A percentile compares a stretch with the other conserved stretches of the same genome.
Conservation (phyloP, 2,329 filamentous ascomycete genomes). For the Harringtonia lauricola region DNA sequence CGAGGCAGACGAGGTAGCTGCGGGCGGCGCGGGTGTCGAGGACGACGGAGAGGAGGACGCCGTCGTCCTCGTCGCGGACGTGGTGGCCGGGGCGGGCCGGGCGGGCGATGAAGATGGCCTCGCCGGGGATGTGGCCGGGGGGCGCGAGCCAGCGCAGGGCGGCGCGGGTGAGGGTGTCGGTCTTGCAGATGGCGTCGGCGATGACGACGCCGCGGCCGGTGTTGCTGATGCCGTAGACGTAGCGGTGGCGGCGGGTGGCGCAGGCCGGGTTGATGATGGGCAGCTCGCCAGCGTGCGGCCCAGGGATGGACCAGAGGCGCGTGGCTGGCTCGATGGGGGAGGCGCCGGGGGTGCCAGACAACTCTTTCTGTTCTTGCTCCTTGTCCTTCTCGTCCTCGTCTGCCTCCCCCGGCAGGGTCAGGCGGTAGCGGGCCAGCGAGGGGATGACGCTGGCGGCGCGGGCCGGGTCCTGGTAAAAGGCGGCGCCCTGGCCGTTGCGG, state of each 20-base stretch:
- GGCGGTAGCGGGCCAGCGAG: conserved; percentile 29
- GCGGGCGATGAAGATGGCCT: conserved; percentile 54
- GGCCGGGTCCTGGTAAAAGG: conserved; percentile 30
- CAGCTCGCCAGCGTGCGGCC: conserved; percentile 48
- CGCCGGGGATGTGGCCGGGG: conserved; percentile 53
- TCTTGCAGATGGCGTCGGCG: conserved; percentile 54
- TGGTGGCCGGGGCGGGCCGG: conserved; percentile 24
- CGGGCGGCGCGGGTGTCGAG: conserved; percentile 46
- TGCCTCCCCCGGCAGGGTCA: background rate
- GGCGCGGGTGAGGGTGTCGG: conserved; percentile 43
- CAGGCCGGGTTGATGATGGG: conserved; percentile 53
- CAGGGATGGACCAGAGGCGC: conserved; percentile 33
- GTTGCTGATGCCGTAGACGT: conserved; percentile 46
- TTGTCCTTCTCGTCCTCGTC: too few species aligned
- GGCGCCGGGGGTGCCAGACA: background rate
- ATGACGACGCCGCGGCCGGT: conserved; percentile 49
- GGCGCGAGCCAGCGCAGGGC: conserved; percentile 41
- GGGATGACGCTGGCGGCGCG: conserved; percentile 24
- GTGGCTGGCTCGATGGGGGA: conserved; percentile 13
- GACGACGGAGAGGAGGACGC: conserved; percentile 50
- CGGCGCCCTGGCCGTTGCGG: conserved; percentile 31
- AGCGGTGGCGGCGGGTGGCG: conserved; percentile 42
- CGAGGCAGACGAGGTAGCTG: conserved; percentile 56
- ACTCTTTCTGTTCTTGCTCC: too few species aligned
- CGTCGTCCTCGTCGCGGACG: conserved; percentile 47